Evolutionary conservation across 495 filamentous ascomycete genomes (phyloP).

Genomic region (Lepraria neglecta): DNA sequence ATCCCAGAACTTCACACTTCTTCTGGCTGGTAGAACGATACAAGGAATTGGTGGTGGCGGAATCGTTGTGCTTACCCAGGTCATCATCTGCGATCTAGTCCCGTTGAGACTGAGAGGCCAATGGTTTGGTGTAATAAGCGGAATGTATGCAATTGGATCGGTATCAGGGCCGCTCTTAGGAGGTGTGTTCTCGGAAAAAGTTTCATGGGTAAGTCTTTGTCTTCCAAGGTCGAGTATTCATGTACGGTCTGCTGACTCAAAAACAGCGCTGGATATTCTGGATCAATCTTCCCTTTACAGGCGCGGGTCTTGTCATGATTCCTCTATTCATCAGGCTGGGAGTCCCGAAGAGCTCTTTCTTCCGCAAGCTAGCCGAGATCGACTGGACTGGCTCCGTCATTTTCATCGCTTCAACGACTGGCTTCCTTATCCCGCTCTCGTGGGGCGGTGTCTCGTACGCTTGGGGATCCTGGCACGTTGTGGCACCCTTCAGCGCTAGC

Average conservation of each 20-base stretch:
- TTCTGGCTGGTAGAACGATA: conserved; percentile 61
- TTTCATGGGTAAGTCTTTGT: conserved; percentile 46
- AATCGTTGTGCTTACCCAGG: conserved; percentile 53
- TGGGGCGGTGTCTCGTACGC: conserved; percentile 49
- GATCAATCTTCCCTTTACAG: conserved; percentile 53
- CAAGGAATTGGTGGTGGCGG: conserved; percentile 70
- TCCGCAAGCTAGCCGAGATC: conserved; percentile 42
- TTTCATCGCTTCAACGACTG: conserved; percentile 38
- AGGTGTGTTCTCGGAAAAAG: conserved; percentile 60
- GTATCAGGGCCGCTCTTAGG: conserved; percentile 63
- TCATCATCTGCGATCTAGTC: conserved; percentile 59
- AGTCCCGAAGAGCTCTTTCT: conserved; percentile 32
- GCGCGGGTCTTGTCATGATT: conserved; percentile 40
- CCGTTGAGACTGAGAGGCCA: conserved; percentile 39
- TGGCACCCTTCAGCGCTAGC: conserved; percentile 54
- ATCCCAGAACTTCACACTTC: conserved; percentile 50
- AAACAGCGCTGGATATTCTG: conserved; percentile 47
- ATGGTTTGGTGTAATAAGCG: conserved; percentile 46
- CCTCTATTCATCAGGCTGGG: conserved; percentile 46
- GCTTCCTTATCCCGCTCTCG: conserved; percentile 29
- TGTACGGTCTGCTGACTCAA: background rate
- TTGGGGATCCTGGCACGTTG: conserved; percentile 47
- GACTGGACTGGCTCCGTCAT: conserved; percentile 56
- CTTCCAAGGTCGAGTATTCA: background rate
- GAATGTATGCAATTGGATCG: conserved; percentile 59